Conservation (phyloP, 805 yeast genomes). For the Wickerhamiella allomyrinae region DNA sequence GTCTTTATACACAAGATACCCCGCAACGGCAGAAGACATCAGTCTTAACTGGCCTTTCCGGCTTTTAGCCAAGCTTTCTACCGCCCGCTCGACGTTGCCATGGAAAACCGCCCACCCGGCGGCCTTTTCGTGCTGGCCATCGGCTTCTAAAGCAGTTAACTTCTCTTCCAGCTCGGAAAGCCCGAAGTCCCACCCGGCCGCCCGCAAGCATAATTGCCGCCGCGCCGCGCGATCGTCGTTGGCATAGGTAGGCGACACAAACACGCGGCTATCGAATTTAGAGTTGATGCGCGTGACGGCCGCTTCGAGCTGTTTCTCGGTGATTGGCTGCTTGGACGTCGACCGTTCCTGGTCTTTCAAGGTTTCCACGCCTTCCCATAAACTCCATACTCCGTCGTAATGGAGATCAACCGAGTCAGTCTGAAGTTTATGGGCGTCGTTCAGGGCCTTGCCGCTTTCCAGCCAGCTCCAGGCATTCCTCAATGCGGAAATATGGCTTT, state of each 20-base stretch:
- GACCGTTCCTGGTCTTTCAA: conserved; percentile 13
- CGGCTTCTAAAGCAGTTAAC: conserved; percentile 38
- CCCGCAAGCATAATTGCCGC: conserved; percentile 63
- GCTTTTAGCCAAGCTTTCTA: conserved; percentile 61
- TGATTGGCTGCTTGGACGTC: conserved; percentile 14
- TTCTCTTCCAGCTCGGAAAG: conserved; percentile 60
- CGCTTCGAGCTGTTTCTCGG: conserved; percentile 32
- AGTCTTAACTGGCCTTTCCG: conserved; percentile 54
- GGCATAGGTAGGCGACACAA: conserved; percentile 16
- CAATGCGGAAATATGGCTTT: conserved; percentile 27
- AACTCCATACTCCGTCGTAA: conserved; percentile 74
- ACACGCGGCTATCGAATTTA: conserved; percentile 28
- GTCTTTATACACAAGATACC: conserved; percentile 56
- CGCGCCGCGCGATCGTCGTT: conserved; percentile 43
- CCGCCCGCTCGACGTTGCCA: conserved; percentile 72
- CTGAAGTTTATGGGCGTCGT: conserved; percentile 45
- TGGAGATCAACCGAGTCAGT: conserved; percentile 65
- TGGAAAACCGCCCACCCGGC: conserved; percentile 97
- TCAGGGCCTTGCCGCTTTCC: conserved; percentile 47
- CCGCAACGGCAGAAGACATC: conserved; percentile 90
- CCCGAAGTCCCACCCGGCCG: conserved; percentile 84
- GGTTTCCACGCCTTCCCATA: conserved; percentile 52
- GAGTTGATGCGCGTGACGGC: conserved; percentile 36
- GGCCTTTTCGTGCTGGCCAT: conserved; percentile 67
- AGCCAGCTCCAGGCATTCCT: conserved; percentile 87